Percentiles rank a stretch among this genome's conserved stretches.
Evolutionary conservation across 2,329 filamentous ascomycete species (phyloP).

Genomic region (Fusarium anthophilum): DNA sequence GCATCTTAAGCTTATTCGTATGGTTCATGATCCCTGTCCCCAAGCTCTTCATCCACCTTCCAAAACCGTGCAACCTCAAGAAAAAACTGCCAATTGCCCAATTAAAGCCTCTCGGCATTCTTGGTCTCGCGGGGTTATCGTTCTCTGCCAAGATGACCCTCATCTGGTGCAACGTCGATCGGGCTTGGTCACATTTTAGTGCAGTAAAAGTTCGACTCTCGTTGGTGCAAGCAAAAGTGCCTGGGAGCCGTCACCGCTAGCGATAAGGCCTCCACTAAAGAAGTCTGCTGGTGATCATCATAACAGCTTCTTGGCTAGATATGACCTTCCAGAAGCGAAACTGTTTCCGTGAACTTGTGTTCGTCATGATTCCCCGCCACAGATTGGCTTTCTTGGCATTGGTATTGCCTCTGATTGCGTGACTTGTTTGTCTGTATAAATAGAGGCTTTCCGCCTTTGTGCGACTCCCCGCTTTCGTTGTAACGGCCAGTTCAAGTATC

Average conservation of each 20-base stretch:
- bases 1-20: constrained; percentile 32
- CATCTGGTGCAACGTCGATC: neutral
- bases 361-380: neutral
- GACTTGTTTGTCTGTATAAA: neutral
- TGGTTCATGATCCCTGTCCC: constrained; percentile 23
- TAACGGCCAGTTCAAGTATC: neutral
- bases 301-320: neutral
- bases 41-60: constrained; percentile 17
- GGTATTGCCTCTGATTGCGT: neutral
- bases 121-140: constrained; percentile 1
- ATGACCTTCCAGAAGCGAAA: constrained; percentile 31
- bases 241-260: neutral
- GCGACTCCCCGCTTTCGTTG: no score
- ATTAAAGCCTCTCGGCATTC: neutral
- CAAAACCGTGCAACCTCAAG: constrained; percentile 4
- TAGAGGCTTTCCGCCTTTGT: neutral
- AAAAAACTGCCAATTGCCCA: neutral
- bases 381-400: neutral
- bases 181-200: neutral
- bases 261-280: neutral
- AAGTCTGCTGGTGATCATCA: neutral
- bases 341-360: neutral
- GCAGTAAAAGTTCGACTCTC: neutral
- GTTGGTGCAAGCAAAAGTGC: neutral
- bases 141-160: neutral